Conservation (phyloP, 1,284 basidiomycete genomes). For the Rhodotorula sp. region DNA sequence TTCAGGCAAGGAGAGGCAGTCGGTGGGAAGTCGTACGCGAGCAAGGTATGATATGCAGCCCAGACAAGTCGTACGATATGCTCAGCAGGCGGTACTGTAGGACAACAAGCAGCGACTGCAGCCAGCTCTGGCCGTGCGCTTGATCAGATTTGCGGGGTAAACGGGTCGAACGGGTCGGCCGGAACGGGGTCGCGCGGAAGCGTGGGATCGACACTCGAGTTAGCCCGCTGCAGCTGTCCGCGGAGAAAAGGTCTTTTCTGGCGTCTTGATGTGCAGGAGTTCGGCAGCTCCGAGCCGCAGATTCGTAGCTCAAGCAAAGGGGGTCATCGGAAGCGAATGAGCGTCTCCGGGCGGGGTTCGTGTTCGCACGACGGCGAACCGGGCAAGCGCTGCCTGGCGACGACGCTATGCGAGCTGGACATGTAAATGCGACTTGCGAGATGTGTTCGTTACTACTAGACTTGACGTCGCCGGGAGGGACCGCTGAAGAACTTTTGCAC, state of each 20-base stretch:
- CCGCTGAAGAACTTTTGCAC: slow-evolving; percentile 6
- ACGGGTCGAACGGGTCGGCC: neutral
- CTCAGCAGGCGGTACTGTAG: neutral
- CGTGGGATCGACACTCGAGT: too few relatives aligned
- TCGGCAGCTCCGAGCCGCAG: too few relatives aligned
- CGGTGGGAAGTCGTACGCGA: too few relatives aligned
- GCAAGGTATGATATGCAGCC: too few relatives aligned
- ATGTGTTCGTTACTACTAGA: slow-evolving; percentile 4
- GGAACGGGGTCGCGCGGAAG: neutral
- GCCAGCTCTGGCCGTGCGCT: neutral
- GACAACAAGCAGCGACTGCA: neutral
- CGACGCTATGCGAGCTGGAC: neutral
- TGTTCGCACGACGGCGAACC: neutral
- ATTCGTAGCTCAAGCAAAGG: too few relatives aligned
- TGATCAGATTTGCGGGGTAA: neutral
- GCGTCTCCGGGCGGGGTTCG: too few relatives aligned
- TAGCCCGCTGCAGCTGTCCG: too few relatives aligned
- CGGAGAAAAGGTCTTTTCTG: too few relatives aligned
- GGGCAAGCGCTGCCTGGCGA: neutral
- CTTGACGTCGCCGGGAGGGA: slow-evolving; percentile 3
- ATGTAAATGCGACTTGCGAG: neutral
- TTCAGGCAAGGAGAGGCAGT: too few relatives aligned
- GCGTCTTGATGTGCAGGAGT: too few relatives aligned
- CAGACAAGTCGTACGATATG: too few relatives aligned
- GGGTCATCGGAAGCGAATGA: too few relatives aligned